A percentile compares a stretch with the other conserved stretches of the same genome.
Conservation (phyloP, 208 protist species). For the Crithidia expoeki region DNA sequence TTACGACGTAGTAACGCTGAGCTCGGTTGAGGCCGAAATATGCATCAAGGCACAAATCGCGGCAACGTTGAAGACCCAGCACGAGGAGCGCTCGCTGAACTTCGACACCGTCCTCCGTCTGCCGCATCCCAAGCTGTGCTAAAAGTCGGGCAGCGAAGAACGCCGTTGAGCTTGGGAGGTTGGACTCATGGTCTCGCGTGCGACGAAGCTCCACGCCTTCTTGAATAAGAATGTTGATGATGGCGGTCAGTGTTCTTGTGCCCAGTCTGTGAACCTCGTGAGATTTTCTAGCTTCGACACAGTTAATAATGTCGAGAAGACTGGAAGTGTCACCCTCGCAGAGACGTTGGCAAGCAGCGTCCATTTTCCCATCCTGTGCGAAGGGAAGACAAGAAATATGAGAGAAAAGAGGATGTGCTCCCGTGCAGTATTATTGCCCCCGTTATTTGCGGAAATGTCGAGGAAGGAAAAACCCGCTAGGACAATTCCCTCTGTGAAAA, state of each 20-base stretch:
- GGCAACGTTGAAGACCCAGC: conserved; percentile 45
- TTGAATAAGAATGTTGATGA: conserved; percentile 43
- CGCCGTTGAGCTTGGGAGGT: conserved; percentile 23
- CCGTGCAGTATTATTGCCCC: too few relatives aligned
- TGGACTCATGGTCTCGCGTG: not conserved
- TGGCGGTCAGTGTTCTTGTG: conserved; percentile 6
- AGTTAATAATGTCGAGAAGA: conserved; percentile 43
- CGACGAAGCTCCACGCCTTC: conserved; percentile 31
- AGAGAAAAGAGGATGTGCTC: conserved; percentile 2
- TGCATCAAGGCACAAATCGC: conserved; percentile 54
- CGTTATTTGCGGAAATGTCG: too few relatives aligned
- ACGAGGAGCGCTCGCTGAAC: conserved; percentile 32
- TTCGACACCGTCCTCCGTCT: conserved; percentile 18
- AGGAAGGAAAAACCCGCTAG: too few relatives aligned
- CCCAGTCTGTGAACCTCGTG: conserved; percentile 4
- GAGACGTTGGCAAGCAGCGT: conserved; percentile 35
- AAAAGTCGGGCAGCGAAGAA: conserved; percentile 52
- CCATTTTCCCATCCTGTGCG: conserved; percentile 29
- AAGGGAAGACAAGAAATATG: conserved; percentile 4
- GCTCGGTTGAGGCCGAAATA: conserved; percentile 38
- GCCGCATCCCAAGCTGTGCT: conserved; percentile 18
- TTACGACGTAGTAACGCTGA: conserved; percentile 39
- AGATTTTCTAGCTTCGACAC: conserved; percentile 31
- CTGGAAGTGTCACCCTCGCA: conserved; percentile 40
- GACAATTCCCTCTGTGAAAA: too few relatives aligned